Evolutionary conservation across 1,139 yeast species (phyloP).

Genomic region (Suhomyces panamericanus): DNA sequence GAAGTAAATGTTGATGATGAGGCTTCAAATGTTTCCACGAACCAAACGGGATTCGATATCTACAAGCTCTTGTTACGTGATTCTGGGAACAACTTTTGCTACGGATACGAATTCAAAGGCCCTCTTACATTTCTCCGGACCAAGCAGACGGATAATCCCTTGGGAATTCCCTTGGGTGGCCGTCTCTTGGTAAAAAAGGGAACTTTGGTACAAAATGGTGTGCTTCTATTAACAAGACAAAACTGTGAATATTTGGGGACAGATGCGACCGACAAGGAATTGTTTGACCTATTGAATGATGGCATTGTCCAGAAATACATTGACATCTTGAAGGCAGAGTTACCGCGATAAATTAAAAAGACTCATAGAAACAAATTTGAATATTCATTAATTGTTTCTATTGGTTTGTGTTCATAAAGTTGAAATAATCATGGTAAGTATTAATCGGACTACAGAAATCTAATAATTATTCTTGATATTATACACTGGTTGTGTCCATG

Average conservation of each 20-base stretch:
- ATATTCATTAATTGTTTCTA: no score
- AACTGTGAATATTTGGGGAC: slow-evolving; percentile 39
- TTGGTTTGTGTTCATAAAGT: no score
- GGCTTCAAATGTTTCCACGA: slow-evolving; percentile 6
- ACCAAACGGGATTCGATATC: slow-evolving; percentile 15
- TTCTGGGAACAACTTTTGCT: slow-evolving; percentile 31
- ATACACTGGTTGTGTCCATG: neutral
- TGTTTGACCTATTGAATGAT: slow-evolving; percentile 31
- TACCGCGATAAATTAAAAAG: slow-evolving; percentile 14
- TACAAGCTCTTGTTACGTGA: slow-evolving; percentile 41
- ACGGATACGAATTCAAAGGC: slow-evolving; percentile 42
- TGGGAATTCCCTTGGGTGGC: slow-evolving; percentile 43
- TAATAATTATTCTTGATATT: no score
- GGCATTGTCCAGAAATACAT: slow-evolving; percentile 40
- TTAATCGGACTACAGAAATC: neutral
- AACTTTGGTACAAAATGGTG: slow-evolving; percentile 36
- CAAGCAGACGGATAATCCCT: slow-evolving; percentile 24
- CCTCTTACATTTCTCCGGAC: slow-evolving; percentile 35
- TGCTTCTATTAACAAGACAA: slow-evolving; percentile 29
- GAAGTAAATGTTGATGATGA: slow-evolving; percentile 35
- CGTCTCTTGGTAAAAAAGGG: slow-evolving; percentile 34
- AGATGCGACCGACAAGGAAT: slow-evolving; percentile 21
- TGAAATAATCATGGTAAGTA: no score
- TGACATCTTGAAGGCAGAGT: slow-evolving; percentile 27
- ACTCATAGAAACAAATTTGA: no score